Percentiles rank a stretch among this genome's conserved stretches.
Conservation (phyloP, 2,329 filamentous ascomycete species). For the Neonectria coccinea region DNA sequence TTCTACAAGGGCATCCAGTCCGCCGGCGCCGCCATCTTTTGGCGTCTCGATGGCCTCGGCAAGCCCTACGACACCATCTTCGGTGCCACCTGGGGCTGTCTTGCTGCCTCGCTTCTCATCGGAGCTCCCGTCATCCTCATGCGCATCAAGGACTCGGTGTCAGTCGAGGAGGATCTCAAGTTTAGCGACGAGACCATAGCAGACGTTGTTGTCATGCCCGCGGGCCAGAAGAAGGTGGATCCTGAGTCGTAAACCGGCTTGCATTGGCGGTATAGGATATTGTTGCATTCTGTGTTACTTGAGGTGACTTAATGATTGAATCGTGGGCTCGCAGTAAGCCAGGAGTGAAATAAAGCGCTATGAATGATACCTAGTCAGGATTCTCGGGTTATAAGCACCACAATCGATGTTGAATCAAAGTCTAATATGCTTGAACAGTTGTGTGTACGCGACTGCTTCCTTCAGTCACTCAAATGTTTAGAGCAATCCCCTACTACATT, state of each 20-base stretch:
- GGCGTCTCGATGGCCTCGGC: conserved; percentile 42
- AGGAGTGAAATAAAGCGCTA: conserved; percentile 2
- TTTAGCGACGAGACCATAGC: conserved; percentile 86
- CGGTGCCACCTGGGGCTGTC: conserved; percentile 76
- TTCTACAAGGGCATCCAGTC: conserved; percentile 74
- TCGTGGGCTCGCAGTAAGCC: not conserved
- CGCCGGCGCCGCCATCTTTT: conserved; percentile 46
- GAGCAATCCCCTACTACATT: too few species aligned
- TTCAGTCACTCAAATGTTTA: too few species aligned
- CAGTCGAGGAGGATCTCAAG: conserved; percentile 83
- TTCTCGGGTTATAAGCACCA: conserved; percentile 1
- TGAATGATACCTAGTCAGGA: conserved; percentile 22
- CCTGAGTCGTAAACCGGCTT: conserved; percentile 30
- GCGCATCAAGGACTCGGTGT: conserved; percentile 80
- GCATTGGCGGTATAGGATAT: not conserved
- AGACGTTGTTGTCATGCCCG: conserved; percentile 65
- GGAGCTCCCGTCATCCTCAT: conserved; percentile 82
- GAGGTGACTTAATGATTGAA: conserved; percentile 17
- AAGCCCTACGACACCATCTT: conserved; percentile 77
- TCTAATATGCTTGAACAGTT: not conserved
- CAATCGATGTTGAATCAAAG: not conserved
- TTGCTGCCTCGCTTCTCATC: conserved; percentile 77
- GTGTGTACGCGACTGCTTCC: too few species aligned
- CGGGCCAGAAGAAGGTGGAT: conserved; percentile 31
- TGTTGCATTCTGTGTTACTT: conserved; percentile 5